Conservation (phyloP, 306 rosid genomes). For the Quercus cerris region DNA sequence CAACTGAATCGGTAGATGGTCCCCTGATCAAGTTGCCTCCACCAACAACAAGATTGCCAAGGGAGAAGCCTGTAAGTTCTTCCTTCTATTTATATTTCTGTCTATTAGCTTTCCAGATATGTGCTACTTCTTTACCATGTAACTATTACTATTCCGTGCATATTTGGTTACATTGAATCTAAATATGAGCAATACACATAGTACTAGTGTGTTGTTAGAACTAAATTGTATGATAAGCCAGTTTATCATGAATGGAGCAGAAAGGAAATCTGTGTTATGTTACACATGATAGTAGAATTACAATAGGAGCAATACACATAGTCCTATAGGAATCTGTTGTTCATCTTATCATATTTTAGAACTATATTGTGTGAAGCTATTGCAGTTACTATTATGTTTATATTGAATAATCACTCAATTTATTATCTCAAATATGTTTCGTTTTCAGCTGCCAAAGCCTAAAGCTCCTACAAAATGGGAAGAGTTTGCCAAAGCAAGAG, state of each 20-base stretch:
- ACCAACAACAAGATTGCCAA: conserved; percentile 67
- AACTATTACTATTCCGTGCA: background rate
- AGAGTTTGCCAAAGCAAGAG: conserved; percentile 71
- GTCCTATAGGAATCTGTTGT: background rate
- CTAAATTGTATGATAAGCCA: background rate
- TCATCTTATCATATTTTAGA: background rate
- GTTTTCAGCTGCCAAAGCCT: conserved; percentile 73
- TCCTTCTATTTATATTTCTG: background rate
- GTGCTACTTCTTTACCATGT: background rate
- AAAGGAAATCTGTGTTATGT: background rate
- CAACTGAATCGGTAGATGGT: conserved; percentile 74
- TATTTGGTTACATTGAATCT: background rate
- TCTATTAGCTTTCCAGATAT: background rate
- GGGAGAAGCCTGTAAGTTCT: conserved; percentile 73
- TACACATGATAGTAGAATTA: background rate
- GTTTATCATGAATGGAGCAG: background rate
- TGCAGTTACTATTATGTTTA: background rate
- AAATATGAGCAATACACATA: too few species aligned
- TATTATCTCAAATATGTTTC: background rate
- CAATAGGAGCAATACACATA: background rate
- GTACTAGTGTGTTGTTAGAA: too few species aligned
- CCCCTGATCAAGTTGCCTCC: conserved; percentile 76
- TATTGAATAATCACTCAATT: background rate
- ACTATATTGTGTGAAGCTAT: background rate
- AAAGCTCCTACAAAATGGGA: conserved; percentile 95